phyloP scores from a whole-genome alignment of 192 early-diverging fungal genomes.

The Gorgonomyces haynaldii region DNA sequence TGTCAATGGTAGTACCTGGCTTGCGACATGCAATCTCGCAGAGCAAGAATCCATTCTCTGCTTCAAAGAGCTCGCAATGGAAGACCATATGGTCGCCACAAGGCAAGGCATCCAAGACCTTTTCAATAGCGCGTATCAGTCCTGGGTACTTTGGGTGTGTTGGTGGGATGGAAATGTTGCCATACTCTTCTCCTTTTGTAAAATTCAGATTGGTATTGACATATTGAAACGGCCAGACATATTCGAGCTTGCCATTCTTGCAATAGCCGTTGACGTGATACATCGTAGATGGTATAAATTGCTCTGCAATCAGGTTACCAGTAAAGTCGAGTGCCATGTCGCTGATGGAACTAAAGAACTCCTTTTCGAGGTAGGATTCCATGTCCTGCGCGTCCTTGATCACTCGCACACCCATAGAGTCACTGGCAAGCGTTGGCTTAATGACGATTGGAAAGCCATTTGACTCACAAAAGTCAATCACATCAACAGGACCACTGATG shows the following conservation, averaged over 20 bases:
- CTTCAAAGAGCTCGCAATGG: conserved; percentile 36
- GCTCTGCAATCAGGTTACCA: not conserved
- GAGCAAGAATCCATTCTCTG: conserved; percentile 10
- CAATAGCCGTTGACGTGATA: conserved; percentile 33
- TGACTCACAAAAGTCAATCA: conserved; percentile 13
- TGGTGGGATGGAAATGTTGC: conserved; percentile 29
- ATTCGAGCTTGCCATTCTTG: conserved; percentile 13
- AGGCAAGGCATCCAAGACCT: conserved; percentile 15
- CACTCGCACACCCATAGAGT: conserved; percentile 20
- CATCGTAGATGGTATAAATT: conserved; percentile 15
- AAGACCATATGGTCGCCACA: conserved; percentile 19
- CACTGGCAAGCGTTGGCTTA: conserved; percentile 27
- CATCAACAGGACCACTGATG: conserved; percentile 16
- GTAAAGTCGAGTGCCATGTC: conserved; percentile 8
- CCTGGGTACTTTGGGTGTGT: conserved; percentile 5
- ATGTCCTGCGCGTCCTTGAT: conserved; percentile 10
- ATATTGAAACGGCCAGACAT: conserved; percentile 32
- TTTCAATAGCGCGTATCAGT: conserved; percentile 15
- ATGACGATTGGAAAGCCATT: conserved; percentile 21
- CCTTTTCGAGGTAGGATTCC: conserved; percentile 13
- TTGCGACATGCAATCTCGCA: conserved; percentile 35
- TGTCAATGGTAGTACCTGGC: conserved; percentile 22
- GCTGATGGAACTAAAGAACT: conserved; percentile 17
- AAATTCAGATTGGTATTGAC: conserved; percentile 30
- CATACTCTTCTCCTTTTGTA: conserved; percentile 27